Evolutionary conservation across 169 alveolate genomes (phyloP), one percentile per base, ranked within the genome.

Genomic region (Cryptosporidium felis): DNA sequence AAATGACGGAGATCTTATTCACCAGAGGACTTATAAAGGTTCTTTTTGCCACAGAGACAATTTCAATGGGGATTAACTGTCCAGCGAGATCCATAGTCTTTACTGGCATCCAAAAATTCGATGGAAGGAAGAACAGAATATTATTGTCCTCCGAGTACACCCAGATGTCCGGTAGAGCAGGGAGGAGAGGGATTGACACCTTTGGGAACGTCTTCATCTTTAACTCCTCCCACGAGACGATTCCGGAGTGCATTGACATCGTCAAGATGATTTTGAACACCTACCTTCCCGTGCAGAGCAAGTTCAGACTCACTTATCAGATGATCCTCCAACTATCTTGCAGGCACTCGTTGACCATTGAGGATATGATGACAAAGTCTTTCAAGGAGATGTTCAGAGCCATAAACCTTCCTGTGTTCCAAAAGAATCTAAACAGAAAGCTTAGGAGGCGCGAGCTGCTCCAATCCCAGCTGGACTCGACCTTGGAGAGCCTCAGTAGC

Each of bases 101-200:
- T 91, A 91, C 99, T 46, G 92, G 96, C 18, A 88, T 97, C 12
- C 90, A 93, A 82, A 97, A 97, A 82, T 97, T 90, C 80, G 98
- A 96, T 88, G 99, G 99, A 44, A 80, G 90, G 51, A 88, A 92
- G 36, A 80, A 91, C 28, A 93, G 97, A 46, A 89, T 92, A 49
- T 90, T 98, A 38, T 92, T 94, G 10, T 94, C 99, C 10, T 93
- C 99, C n/a, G 99, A 98, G 88, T 98, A 98, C 88, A 94, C 99
- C 8, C 97, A 93, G 92, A 98, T 98, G 99, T 95, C 99, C 1
- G 99, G 99, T 3, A 94, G 99, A 82, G 99, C 99, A 3, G 99
- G 99, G 18, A 94, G 99, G 80, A 94, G 99, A 89, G 99, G 99
- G 12, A 93, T 97, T 40, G 99, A 98, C 89, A 88, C 88, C 3